Conservation (phyloP, 768 basidiomycete species). For the Collybia nuda region DNA sequence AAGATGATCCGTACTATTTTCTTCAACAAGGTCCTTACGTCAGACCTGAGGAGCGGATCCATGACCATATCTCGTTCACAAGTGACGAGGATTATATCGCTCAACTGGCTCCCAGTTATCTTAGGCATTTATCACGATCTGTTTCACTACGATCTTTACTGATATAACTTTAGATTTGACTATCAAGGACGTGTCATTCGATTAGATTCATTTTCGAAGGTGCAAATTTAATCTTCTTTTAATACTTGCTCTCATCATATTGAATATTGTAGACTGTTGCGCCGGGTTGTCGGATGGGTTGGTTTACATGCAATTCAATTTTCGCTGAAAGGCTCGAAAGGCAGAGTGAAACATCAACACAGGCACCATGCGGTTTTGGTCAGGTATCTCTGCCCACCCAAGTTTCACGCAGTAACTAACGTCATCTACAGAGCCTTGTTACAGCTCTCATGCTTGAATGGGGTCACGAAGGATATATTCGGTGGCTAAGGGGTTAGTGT, state of each 20-base stretch:
- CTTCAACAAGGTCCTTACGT: slow-evolving; percentile 61
- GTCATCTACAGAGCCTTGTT: slow-evolving; percentile 44
- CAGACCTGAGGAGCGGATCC: slow-evolving; percentile 35
- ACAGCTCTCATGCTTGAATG: slow-evolving; percentile 62
- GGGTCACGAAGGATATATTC: slow-evolving; percentile 69
- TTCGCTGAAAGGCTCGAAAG: slow-evolving; percentile 78
- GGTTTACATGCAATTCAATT: slow-evolving; percentile 73
- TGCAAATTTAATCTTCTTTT: slow-evolving; percentile 11
- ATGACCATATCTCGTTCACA: slow-evolving; percentile 1
- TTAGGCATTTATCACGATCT: slow-evolving; percentile 36
- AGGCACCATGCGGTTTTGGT: slow-evolving; percentile 70
- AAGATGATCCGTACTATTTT: slow-evolving; percentile 85
- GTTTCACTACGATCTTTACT: neutral
- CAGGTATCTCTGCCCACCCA: slow-evolving; percentile 40
- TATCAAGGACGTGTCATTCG: slow-evolving; percentile 83
- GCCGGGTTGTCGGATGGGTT: slow-evolving; percentile 77
- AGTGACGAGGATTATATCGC: slow-evolving; percentile 48
- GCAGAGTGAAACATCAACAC: slow-evolving; percentile 65
- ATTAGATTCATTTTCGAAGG: slow-evolving; percentile 80
- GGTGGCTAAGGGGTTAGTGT: slow-evolving; percentile 69
- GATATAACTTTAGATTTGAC: slow-evolving; percentile 46
- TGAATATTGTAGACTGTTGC: slow-evolving; percentile 57
- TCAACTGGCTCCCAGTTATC: slow-evolving; percentile 59
- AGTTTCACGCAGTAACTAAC: neutral
- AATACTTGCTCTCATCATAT: neutral